A percentile compares a stretch with the other conserved stretches of the same genome.
phyloP scores from a whole-genome alignment of 306 rosid genomes.

The Vicia faba region DNA sequence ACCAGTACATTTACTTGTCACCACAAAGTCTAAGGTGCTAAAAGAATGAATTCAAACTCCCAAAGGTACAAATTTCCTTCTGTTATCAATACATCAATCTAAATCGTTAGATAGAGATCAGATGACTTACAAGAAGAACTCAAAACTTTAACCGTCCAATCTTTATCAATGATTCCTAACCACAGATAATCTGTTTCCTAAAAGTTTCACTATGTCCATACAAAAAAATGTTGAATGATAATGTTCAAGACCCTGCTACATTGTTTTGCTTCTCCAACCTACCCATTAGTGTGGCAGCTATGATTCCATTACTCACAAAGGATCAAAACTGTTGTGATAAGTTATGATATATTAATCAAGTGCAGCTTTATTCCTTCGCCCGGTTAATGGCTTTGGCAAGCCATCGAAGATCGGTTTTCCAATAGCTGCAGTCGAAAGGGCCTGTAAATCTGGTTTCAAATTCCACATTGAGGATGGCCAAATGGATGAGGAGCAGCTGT shows the following conservation, averaged over 20 bases:
- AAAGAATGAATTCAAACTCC: constrained; percentile 7
- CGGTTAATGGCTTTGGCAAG: constrained; percentile 65
- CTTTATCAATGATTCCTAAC: background rate
- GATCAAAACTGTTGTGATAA: constrained; percentile 47
- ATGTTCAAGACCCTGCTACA: constrained; percentile 9
- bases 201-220: constrained; percentile 1
- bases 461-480: constrained; percentile 73
- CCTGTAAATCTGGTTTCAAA: constrained; percentile 76
- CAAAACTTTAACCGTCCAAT: background rate
- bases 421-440: constrained; percentile 58
- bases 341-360: constrained; percentile 56
- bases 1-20: background rate
- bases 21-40: background rate
- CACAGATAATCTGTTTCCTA: constrained; percentile 3
- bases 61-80: background rate
- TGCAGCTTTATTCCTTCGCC: constrained; percentile 81
- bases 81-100: background rate
- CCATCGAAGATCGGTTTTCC: constrained; percentile 82
- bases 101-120: background rate
- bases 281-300: constrained; percentile 39
- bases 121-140: background rate
- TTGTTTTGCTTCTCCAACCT: constrained; percentile 37
- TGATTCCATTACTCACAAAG: constrained; percentile 33
- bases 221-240: constrained; percentile 18
- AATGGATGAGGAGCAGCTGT: constrained; percentile 50